Conservation (phyloP, 2,329 filamentous ascomycete genomes). For the Stagonosporopsis vannaccii region DNA sequence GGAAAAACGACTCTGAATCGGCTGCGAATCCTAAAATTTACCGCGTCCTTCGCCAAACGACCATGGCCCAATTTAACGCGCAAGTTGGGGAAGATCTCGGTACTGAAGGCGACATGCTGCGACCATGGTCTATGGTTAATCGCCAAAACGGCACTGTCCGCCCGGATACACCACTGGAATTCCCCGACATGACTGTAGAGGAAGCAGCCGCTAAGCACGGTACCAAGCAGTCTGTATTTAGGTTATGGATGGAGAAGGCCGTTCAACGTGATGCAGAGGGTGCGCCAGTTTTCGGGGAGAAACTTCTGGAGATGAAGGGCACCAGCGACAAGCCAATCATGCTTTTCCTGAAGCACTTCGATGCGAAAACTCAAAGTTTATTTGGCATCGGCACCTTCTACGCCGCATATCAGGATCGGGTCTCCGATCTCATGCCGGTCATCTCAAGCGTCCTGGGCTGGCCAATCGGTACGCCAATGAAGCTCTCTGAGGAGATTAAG, state of each 20-base stretch:
- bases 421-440: slow-evolving; percentile 78
- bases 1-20: slow-evolving; percentile 63
- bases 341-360: slow-evolving; percentile 92
- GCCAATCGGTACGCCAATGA: slow-evolving; percentile 75
- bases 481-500: slow-evolving; percentile 96
- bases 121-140: slow-evolving; percentile 98
- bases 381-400: slow-evolving; percentile 84
- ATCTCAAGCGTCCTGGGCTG: slow-evolving; percentile 88
- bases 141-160: slow-evolving; percentile 96
- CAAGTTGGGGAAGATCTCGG: slow-evolving; percentile 74
- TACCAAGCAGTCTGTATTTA: slow-evolving; percentile 72
- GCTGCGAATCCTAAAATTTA: slow-evolving; percentile 75
- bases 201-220: slow-evolving; percentile 74
- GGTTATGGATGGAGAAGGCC: slow-evolving; percentile 82
- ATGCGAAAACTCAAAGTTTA: slow-evolving; percentile 76
- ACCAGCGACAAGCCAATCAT: slow-evolving; percentile 69
- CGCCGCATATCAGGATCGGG: slow-evolving; percentile 85
- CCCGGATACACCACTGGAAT: slow-evolving; percentile 85
- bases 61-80: slow-evolving; percentile 75
- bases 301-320: slow-evolving; percentile 62
- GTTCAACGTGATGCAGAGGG: slow-evolving; percentile 74
- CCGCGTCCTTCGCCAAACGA: slow-evolving; percentile 76
- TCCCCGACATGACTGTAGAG: slow-evolving; percentile 70
- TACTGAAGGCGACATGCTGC: slow-evolving; percentile 72
- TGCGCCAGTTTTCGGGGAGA: slow-evolving; percentile 74